phyloP scores from a whole-genome alignment of 805 yeast genomes.

The Starmerella tilneyi region DNA sequence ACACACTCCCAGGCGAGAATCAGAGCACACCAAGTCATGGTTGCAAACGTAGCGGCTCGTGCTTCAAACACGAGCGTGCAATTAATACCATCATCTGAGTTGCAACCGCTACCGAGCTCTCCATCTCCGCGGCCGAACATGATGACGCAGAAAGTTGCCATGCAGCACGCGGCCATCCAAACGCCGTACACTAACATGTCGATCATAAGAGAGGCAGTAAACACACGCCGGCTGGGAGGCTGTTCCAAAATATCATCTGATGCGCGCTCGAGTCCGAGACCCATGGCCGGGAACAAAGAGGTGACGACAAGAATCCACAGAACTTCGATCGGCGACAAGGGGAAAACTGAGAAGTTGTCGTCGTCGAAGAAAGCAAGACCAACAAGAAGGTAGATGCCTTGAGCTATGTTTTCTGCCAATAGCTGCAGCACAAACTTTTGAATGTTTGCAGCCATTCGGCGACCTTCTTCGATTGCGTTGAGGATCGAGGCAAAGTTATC shows the following conservation, averaged over 20 bases:
- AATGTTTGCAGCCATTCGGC: slow-evolving; percentile 68
- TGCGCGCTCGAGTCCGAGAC: slow-evolving; percentile 60
- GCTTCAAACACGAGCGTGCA: slow-evolving; percentile 63
- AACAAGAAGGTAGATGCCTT: slow-evolving; percentile 55
- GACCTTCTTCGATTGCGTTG: slow-evolving; percentile 69
- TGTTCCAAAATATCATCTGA: slow-evolving; percentile 51
- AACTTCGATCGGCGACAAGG: slow-evolving; percentile 69
- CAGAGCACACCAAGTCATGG: slow-evolving; percentile 80
- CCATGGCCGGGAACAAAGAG: slow-evolving; percentile 78
- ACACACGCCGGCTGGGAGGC: slow-evolving; percentile 55
- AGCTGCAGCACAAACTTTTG: slow-evolving; percentile 69
- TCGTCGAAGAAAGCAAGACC: slow-evolving; percentile 63
- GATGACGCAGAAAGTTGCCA: slow-evolving; percentile 53
- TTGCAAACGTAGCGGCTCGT: slow-evolving; percentile 66
- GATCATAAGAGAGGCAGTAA: slow-evolving; percentile 53
- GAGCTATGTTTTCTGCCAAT: slow-evolving; percentile 63
- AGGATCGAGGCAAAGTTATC: slow-evolving; percentile 71
- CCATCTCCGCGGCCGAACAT: slow-evolving; percentile 62
- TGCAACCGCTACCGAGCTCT: slow-evolving; percentile 52
- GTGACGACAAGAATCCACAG: slow-evolving; percentile 72
- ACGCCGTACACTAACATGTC: slow-evolving; percentile 67
- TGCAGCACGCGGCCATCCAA: slow-evolving; percentile 62
- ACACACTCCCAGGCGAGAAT: slow-evolving; percentile 78
- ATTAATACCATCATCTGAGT: slow-evolving; percentile 36
- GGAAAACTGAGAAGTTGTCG: slow-evolving; percentile 63